Conservation (phyloP, 352 stramenopile species). For the Plasmopara halstedii region DNA sequence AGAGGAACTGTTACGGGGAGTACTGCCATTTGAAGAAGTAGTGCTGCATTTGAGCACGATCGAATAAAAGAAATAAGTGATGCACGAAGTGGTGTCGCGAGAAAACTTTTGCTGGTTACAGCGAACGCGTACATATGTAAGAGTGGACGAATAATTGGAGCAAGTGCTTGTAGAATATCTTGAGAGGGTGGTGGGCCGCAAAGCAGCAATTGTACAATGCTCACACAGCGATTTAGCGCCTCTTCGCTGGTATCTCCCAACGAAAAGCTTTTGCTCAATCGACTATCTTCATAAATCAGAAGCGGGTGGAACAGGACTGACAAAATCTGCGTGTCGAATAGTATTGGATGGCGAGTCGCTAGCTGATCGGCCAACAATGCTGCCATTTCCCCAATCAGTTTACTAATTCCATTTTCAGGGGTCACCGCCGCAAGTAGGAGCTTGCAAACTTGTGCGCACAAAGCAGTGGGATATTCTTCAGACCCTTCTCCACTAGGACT, state of each 20-base stretch:
- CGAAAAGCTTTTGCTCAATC: not conserved
- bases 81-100: slow-evolving; percentile 18
- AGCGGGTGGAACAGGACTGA: slow-evolving; percentile 48
- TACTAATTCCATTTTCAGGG: slow-evolving; percentile 43
- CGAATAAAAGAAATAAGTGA: slow-evolving; percentile 33
- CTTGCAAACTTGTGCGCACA: slow-evolving; percentile 47
- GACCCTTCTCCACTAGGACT: slow-evolving; percentile 39
- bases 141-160: slow-evolving; percentile 47
- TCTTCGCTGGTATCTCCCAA: slow-evolving; percentile 25
- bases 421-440: slow-evolving; percentile 39
- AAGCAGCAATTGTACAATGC: slow-evolving; percentile 46
- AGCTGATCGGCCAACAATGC: slow-evolving; percentile 58
- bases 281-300: slow-evolving; percentile 46
- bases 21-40: slow-evolving; percentile 47
- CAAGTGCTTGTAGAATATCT: slow-evolving; percentile 36
- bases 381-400: slow-evolving; percentile 64
- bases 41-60: slow-evolving; percentile 31
- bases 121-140: slow-evolving; percentile 73
- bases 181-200: slow-evolving; percentile 60
- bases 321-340: slow-evolving; percentile 54
- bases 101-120: slow-evolving; percentile 51
- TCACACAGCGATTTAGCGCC: slow-evolving; percentile 42
- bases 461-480: slow-evolving; percentile 31
- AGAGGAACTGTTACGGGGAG: slow-evolving; percentile 42
- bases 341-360: slow-evolving; percentile 24